Evolutionary conservation across 768 basidiomycete species (phyloP), one percentile per base, ranked within the genome.

Genomic region (Dendrothele bispora): DNA sequence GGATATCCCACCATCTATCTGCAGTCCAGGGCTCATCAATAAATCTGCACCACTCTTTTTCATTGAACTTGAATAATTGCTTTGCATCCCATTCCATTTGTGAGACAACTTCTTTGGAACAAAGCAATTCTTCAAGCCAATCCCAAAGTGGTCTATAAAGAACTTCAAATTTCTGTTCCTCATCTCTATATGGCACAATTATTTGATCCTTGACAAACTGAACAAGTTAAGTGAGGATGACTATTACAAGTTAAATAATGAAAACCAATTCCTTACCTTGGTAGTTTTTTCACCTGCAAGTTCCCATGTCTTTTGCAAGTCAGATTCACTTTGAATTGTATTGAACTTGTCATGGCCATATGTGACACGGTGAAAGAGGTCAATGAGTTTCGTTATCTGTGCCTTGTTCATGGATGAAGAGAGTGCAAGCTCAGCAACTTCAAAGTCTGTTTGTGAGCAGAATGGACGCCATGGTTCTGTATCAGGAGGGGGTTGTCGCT

Each of bases 21-120:
- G 60, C 72, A 6, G 69, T 71, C 62, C 64, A 68, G 2, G 71
- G 72, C 41, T 76, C 68, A 39, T 67, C 50, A 30, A 62, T 49
- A 39, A 73, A 63, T 0, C 61, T 52, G 7, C 21, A n/a, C 17
- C 36, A 41, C 14, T 62, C 53, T 8, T 42, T 32, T 0, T 58
- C 62, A 52, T 67, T 54, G 42, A 54, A 67, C 46, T 63, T 66
- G 39, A 25, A 67, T 3, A 66, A 37, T 15, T 40, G 45, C 35
- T 59, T 34, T 5, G 68, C 69, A 63, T 70, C 62, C 62, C 68
- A 71, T 20, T 52, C 50, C 44, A 64, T 62, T 10, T 61, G 43
- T 0, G 49, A 48, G 3, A 55, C 53, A 11, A 67, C 53, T 0
- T 28, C 22, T 0, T 55, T 56, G 29, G 73, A 59, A 18, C 36